Evolutionary conservation across 345 rosid species (phyloP), one percentile per base, ranked within the genome.

Genomic region (Linum usitatissimum): DNA sequence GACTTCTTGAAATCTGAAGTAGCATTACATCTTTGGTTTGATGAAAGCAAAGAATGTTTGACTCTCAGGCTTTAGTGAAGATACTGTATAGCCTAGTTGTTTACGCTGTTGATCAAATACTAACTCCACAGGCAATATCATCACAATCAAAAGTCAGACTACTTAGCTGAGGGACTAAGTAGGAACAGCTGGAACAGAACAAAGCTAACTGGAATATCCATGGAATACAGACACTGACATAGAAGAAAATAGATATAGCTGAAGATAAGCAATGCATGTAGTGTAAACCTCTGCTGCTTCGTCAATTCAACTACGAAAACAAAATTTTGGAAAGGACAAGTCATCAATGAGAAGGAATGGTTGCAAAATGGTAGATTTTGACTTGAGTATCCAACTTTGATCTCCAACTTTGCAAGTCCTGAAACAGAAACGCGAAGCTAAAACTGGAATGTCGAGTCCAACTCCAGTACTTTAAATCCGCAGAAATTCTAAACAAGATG

Each of bases 341-440:
- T 18, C 23, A 3, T 6, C 10, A 55, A 55, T 19, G 13, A 28
- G 59, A 55, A 55, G 30, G 59, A 19, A 20, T 18, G 59, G 18
- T 18, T 20, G 30, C 38, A 34, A 34, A 34, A 0, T 86, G 88
- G 71, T 90, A 86, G 66, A 86, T 76, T 77, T 78, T 87, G 54
- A 90, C 97, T 79, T 93, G 97, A 45, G 94, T 86, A 62, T 93
- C 96, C 13, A 93, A 65, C 74, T 86, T 93, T 21, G 91, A 85
- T 64, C 99, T 87, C 99, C 99, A 93, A 69, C 77, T 75, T 73
- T 93, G 91, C 81, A 93, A 77, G 78, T 93, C 99, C 99, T 93
- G 66, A 48, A 8, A 39, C 3, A n/a, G 18, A 68, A 69, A 63
- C 59, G 18, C 9, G 23, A 18, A 55, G 18, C 38, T 34, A 28